phyloP scores from a whole-genome alignment of 1,284 basidiomycete species.

The Ganoderma lingzhi region DNA sequence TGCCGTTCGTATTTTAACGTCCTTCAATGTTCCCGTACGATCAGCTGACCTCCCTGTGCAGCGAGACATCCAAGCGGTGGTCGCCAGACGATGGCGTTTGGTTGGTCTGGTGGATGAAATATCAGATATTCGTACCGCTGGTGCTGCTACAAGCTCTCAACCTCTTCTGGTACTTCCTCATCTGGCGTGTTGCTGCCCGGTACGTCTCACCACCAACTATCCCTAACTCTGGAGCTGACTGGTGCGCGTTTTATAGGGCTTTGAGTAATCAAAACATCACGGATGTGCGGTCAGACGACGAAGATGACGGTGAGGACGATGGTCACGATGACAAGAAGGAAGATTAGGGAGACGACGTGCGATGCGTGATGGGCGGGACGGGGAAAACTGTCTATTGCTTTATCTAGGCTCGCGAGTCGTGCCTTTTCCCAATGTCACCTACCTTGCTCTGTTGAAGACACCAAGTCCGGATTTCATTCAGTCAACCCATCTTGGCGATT shows the following conservation, averaged over 20 bases:
- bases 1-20: conserved; percentile 68
- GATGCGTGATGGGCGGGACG: not conserved
- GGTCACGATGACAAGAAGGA: conserved; percentile 46
- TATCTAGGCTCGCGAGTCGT: conserved; percentile 1
- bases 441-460: not conserved
- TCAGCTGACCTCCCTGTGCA: conserved; percentile 38
- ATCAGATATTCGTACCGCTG: conserved; percentile 83
- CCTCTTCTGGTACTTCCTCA: conserved; percentile 90
- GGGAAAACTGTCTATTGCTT: not conserved
- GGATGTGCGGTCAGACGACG: conserved; percentile 73
- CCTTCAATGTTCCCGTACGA: not conserved
- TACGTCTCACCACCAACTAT: not conserved
- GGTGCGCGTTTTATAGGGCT: conserved; percentile 23
- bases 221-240: not conserved
- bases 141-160: conserved; percentile 84
- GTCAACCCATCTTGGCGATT: not conserved
- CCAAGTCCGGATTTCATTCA: not conserved
- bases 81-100: conserved; percentile 74
- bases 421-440: not conserved
- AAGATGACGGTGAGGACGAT: conserved; percentile 59
- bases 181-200: conserved; percentile 73
- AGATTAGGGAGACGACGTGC: conserved; percentile 37
- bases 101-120: conserved; percentile 82
- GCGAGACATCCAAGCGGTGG: conserved; percentile 68
- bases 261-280: conserved; percentile 43